Conservation (phyloP, 768 basidiomycete genomes). For the Calocybe gangraenosa region DNA sequence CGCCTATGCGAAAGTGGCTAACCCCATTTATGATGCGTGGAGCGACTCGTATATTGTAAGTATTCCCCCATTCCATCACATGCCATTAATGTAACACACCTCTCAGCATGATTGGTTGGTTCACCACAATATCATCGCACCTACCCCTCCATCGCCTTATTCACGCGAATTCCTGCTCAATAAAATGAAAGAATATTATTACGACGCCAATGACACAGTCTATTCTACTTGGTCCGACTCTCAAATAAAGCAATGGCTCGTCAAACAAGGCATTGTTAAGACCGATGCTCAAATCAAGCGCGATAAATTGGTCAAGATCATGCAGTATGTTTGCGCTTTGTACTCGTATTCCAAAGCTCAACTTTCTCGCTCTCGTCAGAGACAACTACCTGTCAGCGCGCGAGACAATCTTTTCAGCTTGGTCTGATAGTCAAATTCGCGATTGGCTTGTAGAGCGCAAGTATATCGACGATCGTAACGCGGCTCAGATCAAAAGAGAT, state of each 20-base stretch:
- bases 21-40: slow-evolving; percentile 83
- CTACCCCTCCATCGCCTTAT: slow-evolving; percentile 44
- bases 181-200: slow-evolving; percentile 80
- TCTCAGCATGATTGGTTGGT: slow-evolving; percentile 79
- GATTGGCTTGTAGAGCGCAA: slow-evolving; percentile 73
- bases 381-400: slow-evolving; percentile 64
- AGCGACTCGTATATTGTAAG: slow-evolving; percentile 77
- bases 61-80: slow-evolving; percentile 4
- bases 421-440: slow-evolving; percentile 71
- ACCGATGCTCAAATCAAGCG: slow-evolving; percentile 58
- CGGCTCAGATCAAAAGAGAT: slow-evolving; percentile 65
- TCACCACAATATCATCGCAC: slow-evolving; percentile 66
- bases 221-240: slow-evolving; percentile 76
- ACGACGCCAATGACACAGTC: slow-evolving; percentile 46
- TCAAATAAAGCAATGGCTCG: slow-evolving; percentile 74
- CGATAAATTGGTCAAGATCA: slow-evolving; percentile 74
- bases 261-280: slow-evolving; percentile 70
- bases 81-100: neutral
- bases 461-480: slow-evolving; percentile 44
- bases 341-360: too few relatives aligned
- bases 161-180: slow-evolving; percentile 60
- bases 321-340: slow-evolving; percentile 62
- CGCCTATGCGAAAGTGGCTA: slow-evolving; percentile 56
- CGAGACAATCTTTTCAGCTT: slow-evolving; percentile 61
- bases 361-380: slow-evolving; percentile 25